Base-by-base conservation (phyloP, 805 yeast species). In the Candida pini region DNA sequence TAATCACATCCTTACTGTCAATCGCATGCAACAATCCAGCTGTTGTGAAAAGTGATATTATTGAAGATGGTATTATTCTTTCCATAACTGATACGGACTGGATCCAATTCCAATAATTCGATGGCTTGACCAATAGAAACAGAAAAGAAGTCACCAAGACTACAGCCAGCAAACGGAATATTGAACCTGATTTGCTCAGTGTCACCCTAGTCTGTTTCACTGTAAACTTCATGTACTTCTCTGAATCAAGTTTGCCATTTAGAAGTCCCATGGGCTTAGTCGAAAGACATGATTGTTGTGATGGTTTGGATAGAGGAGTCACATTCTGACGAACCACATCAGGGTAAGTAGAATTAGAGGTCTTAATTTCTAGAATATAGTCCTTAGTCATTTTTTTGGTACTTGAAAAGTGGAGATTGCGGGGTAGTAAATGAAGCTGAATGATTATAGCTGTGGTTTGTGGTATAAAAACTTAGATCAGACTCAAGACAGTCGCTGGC, bases 321-420 rank as follows among this genome's bases (percentile, higher is more conserved):
- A 30, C 41, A 26, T 38, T 39, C 34, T 51, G 54, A 19, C 38
- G 40, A 10, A 51, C 28, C 14, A 43, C 16, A 28, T 48, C 49
- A 4, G 47, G 44, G 31, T 39, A 42, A 18, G 27, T 24, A 3
- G 44, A 26, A 25, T 42, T 48, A 9, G 57, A 52, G 13, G 55
- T 44, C 36, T 47, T 49, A 26, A 54, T 43, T 44, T 52, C 56
- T 18, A 54, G 34, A 26, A 54, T 37, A 38, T 52, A 54, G 29
- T 48, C 53, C 27, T 45, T 49, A 27, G 40, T 35, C 56, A 50
- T 51, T 9, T 17, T 15, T 17, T n/a, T n/a, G n/a, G n/a, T n/a
- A n/a, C n/a, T n/a, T n/a, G n/a, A n/a, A n/a, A n/a, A n/a, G n/a
- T n/a, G n/a, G n/a, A n/a, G n/a, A n/a, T n/a, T n/a, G n/a, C n/a